Conservation (phyloP, 2,329 filamentous ascomycete species). For the Alternaria burnsii region DNA sequence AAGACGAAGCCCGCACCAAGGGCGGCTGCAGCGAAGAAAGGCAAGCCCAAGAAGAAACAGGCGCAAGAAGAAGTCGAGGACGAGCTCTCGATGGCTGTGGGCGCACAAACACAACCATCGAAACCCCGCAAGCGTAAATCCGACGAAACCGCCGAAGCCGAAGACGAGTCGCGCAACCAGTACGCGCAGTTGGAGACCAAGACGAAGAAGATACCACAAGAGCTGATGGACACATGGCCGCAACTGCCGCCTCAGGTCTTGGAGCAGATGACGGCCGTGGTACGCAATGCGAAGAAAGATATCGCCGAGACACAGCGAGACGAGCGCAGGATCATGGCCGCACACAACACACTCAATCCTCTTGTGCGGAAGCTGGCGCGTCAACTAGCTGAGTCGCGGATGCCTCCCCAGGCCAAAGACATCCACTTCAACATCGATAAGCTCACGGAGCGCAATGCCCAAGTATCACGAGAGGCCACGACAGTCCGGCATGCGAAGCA, state of each 20-base stretch:
- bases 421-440: constrained; percentile 71
- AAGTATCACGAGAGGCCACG: constrained; percentile 61
- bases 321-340: constrained; percentile 59
- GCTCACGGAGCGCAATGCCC: constrained; percentile 65
- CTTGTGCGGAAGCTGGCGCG: constrained; percentile 65
- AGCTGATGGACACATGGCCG: constrained; percentile 58
- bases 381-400: constrained; percentile 70
- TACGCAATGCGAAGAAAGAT: constrained; percentile 68
- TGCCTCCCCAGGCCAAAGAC: constrained; percentile 65
- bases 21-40: constrained; percentile 17
- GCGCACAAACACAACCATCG: constrained; percentile 6
- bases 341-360: constrained; percentile 64
- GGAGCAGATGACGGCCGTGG: constrained; percentile 63
- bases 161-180: constrained; percentile 27
- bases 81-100: constrained; percentile 14
- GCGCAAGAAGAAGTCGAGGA: constrained; percentile 21
- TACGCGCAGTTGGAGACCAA: constrained; percentile 47
- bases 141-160: constrained; percentile 32
- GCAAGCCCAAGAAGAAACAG: constrained; percentile 23
- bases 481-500: constrained; percentile 70
- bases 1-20: constrained; percentile 24
- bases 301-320: constrained; percentile 66
- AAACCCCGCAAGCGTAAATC: constrained; percentile 33
- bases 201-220: constrained; percentile 49
- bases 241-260: constrained; percentile 65